Base-by-base conservation (phyloP, 139 green algal species). In the Zygnema cylindricum region DNA sequence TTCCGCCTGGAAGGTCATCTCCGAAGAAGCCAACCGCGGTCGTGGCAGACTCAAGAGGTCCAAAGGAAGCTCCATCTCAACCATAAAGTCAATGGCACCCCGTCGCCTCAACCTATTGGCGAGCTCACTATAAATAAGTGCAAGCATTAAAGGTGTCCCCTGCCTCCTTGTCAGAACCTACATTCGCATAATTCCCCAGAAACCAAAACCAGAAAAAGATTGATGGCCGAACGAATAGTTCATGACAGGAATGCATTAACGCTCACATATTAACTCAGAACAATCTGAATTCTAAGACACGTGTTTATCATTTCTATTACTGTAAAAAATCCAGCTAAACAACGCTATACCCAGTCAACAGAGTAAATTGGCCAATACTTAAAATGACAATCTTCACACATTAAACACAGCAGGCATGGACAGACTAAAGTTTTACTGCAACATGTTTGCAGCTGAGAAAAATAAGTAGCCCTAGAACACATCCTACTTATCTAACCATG, bases 141-240 rank as follows among this genome's bases (percentile, higher is more conserved):
- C 93, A 75, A 97, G 86, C 1, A 83, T 84, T 23, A 94, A 92
- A 1, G 95, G 86, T 38, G 92, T 93, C 81, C 94, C 95, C 11
- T 77, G 38, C 42, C 82, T 85, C 25, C 81, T 86, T 1, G 95
- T 92, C 1, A 97, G 92, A 38, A 93, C 84, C 69, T 89, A 75
- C 71, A 95, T n/a, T n/a, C n/a, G n/a, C n/a, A n/a, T n/a, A n/a
- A n/a, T n/a, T 91, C 40, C 96, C 84, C 69, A 21, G 22, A 81
- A 38, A 21, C 73, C 16, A 38, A 81, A 81, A 38, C 73, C 21
- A 73, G 30, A 25, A 73, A 73, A 30, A 73, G 57, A 30, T 25
- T 25, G 30, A 30, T 16, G 73, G 16, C 22, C 73, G 43, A 81
- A 38, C 73, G n/a, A n/a, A n/a, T n/a, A n/a, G n/a, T n/a, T n/a